A percentile compares a stretch with the other conserved stretches of the same genome.
These are phyloP conservation scores for Saksenaea oblongispora DNA, from an alignment of 371 early-diverging fungal species.

Conservation along the genomic window DNA sequence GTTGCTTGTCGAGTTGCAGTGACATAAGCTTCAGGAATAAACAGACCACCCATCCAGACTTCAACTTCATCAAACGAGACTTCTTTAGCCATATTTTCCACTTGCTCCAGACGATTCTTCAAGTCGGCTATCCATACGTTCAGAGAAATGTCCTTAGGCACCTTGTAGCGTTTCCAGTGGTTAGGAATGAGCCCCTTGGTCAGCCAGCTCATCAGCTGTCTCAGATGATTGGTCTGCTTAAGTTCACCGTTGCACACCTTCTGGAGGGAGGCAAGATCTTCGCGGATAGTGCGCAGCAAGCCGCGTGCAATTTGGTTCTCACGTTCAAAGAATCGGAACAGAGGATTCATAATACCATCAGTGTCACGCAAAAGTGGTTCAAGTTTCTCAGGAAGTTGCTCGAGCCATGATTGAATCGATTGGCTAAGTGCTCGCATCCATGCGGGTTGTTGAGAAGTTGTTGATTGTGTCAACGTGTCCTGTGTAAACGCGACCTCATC, in stretches of 20 bases:
- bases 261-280: slow-evolving; percentile 67
- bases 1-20: slow-evolving; percentile 91
- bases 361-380: slow-evolving; percentile 42
- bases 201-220: slow-evolving; percentile 69
- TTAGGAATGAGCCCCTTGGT: slow-evolving; percentile 76
- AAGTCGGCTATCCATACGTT: slow-evolving; percentile 80
- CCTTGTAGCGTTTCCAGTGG: slow-evolving; percentile 81
- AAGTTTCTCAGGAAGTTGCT: slow-evolving; percentile 60
- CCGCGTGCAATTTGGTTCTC: slow-evolving; percentile 69
- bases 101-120: slow-evolving; percentile 68
- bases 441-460: slow-evolving; percentile 55
- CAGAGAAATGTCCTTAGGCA: slow-evolving; percentile 60
- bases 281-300: slow-evolving; percentile 65
- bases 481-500: slow-evolving; percentile 66
- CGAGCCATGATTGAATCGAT: slow-evolving; percentile 63
- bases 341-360: slow-evolving; percentile 61
- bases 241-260: slow-evolving; percentile 73
- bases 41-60: slow-evolving; percentile 88
- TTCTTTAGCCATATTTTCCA: slow-evolving; percentile 53
- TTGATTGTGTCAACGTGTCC: slow-evolving; percentile 22
- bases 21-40: slow-evolving; percentile 90
- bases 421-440: slow-evolving; percentile 75
- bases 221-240: slow-evolving; percentile 86
- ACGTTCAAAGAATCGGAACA: slow-evolving; percentile 85
- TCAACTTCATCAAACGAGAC: slow-evolving; percentile 34